Percentiles rank a stretch among this genome's conserved stretches.
phyloP scores from a whole-genome alignment of 495 filamentous ascomycete genomes.

The Penicillium longicatenatum region DNA sequence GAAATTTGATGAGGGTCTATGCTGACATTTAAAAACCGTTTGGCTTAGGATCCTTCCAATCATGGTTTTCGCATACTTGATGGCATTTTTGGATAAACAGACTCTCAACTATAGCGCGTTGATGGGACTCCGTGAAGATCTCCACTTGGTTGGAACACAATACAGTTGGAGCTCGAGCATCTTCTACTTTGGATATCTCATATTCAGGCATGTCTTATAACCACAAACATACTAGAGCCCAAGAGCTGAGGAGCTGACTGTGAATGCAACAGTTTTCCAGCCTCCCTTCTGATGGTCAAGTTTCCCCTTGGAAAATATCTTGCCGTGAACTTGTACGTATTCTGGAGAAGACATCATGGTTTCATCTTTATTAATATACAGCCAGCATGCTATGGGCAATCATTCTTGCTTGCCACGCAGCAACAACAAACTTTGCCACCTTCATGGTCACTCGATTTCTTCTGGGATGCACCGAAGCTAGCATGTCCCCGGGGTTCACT shows the following conservation, averaged over 20 bases:
- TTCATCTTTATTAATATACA: too few species aligned
- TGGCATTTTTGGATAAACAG: constrained; percentile 57
- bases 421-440: constrained; percentile 46
- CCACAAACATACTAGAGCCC: too few species aligned
- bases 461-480: constrained; percentile 49
- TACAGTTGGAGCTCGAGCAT: constrained; percentile 56
- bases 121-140: constrained; percentile 44
- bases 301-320: constrained; percentile 48
- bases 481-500: constrained; percentile 43
- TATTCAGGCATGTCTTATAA: constrained; percentile 31
- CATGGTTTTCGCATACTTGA: constrained; percentile 35
- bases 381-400: constrained; percentile 34
- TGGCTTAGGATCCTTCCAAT: constrained; percentile 23
- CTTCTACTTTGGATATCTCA: constrained; percentile 63
- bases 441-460: constrained; percentile 51
- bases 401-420: constrained; percentile 53
- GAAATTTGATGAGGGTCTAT: too few species aligned
- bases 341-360: constrained; percentile 11
- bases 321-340: constrained; percentile 47
- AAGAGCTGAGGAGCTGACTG: too few species aligned
- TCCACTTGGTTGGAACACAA: constrained; percentile 50
- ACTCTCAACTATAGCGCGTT: constrained; percentile 37
- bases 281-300: constrained; percentile 45
- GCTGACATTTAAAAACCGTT: too few species aligned
- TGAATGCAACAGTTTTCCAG: constrained; percentile 20